Evolutionary conservation across 805 yeast species (phyloP).

Genomic region (Sporopachydermia quercuum): DNA sequence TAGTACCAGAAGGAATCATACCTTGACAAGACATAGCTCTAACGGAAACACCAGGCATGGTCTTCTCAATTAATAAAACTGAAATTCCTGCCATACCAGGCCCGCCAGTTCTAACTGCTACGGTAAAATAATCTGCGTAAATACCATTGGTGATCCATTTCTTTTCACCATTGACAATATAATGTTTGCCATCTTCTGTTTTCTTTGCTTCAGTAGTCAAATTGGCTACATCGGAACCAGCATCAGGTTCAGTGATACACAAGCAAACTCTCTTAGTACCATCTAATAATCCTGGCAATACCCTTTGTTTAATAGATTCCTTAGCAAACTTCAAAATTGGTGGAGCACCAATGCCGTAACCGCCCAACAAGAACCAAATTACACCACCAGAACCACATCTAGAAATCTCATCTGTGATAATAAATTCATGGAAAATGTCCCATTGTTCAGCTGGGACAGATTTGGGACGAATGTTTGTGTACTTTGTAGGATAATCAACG

Average conservation of each 20-base stretch:
- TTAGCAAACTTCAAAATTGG: constrained; percentile 22
- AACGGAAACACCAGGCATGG: constrained; percentile 20
- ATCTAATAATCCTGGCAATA: constrained; percentile 20
- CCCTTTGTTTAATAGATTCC: constrained; percentile 18
- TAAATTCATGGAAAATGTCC: constrained; percentile 24
- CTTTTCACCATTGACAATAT: constrained; percentile 25
- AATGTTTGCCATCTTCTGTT: constrained; percentile 25
- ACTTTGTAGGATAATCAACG: constrained; percentile 20
- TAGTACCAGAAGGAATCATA: constrained; percentile 24
- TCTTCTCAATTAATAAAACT: constrained; percentile 21
- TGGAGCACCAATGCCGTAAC: constrained; percentile 26
- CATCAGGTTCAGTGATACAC: constrained; percentile 29
- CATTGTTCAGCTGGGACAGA: constrained; percentile 22
- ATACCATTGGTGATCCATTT: constrained; percentile 32
- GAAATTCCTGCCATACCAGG: constrained; percentile 21
- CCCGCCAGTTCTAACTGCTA: constrained; percentile 29
- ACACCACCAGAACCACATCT: constrained; percentile 27
- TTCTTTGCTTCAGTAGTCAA: constrained; percentile 22
- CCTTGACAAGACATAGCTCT: constrained; percentile 26
- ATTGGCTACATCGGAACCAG: constrained; percentile 28
- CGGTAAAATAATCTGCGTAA: constrained; percentile 27
- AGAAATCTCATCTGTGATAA: constrained; percentile 22
- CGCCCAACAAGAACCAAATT: constrained; percentile 24
- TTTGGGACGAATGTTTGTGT: constrained; percentile 20
- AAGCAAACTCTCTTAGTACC: constrained; percentile 25